Base-by-base conservation (phyloP, 768 basidiomycete genomes). In the Rhodotorula toruloides region DNA sequence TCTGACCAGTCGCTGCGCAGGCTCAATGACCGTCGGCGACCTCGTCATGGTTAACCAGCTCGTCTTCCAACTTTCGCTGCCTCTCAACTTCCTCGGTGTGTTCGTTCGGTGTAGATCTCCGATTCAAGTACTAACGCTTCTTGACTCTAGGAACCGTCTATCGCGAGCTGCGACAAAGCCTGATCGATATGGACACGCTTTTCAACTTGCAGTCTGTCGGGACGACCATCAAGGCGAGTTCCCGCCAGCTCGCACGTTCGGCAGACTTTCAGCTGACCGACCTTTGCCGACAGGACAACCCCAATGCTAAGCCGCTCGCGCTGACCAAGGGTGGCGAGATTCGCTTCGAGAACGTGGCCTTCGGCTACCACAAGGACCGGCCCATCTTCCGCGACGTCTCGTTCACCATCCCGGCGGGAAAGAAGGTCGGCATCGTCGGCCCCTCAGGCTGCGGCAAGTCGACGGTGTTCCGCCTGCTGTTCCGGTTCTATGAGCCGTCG, bases 21-120 rank as follows among this genome's bases (percentile, higher is more conserved):
- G 92, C 13, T 91, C 90, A 0, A 98, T 99, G 94, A 96, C 93
- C 8, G 84, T 99, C 31, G 96, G 96, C 13, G 96, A 99, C 74
- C 84, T 99, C 21, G 96, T 99, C 72, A 98, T 99, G 94, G 88
- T 96, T 73, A 99, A 99, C 77, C 94, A 97, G 76, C 83, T 99
- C 32, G 91, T 98, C 40, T 99, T 99, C 81, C 96, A 99, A 75
- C 81, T 99, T 0, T 96, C 92, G 0, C 80, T 98, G 39, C 96
- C 96, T 7, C 85, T 99, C 67, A 98, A 98, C 79, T 99, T 99
- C 79, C 80, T 99, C 65, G 96, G 79, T 27, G 25, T 32, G 68
- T 37, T n/a, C 11, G 16, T 27, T 25, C 32, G 0, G 2, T 10
- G 1, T 13, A 10, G 14, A 4, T 43, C 14, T 29, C 16, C 13